Percentiles rank a stretch among this genome's conserved stretches.
These are phyloP conservation scores for Saccharomycopsis hybrid DNA, from an alignment of 1,139 yeast species.

Conservation along the genomic window DNA sequence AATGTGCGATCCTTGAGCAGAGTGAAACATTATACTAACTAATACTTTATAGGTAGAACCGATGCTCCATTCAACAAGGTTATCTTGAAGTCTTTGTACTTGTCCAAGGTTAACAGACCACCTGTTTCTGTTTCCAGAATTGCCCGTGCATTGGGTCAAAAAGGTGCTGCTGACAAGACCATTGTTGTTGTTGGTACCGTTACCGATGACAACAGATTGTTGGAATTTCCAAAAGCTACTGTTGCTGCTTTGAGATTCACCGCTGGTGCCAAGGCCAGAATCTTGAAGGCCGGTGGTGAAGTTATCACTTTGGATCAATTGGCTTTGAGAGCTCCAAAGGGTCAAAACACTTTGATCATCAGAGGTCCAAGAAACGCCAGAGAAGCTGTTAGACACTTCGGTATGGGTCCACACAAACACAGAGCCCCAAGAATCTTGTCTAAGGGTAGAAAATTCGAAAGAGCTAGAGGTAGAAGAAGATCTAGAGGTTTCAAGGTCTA, in stretches of 20 bases:
- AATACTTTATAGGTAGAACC: conserved; percentile 87
- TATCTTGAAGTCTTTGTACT: conserved; percentile 87
- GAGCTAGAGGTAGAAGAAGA: conserved; percentile 99
- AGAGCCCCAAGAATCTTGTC: conserved; percentile 99
- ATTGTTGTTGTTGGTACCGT: conserved; percentile 99
- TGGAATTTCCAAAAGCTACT: conserved; percentile 92
- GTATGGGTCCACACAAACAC: conserved; percentile 99
- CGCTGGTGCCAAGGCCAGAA: conserved; percentile 97
- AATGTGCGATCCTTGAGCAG: conserved; percentile 32
- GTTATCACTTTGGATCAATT: conserved; percentile 98
- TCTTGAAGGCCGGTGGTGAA: conserved; percentile 99
- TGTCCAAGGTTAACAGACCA: conserved; percentile 98
- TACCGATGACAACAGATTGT: conserved; percentile 94
- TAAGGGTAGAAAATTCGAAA: conserved; percentile 99
- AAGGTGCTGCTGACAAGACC: conserved; percentile 87
- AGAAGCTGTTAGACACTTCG: conserved; percentile 99
- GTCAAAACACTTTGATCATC: conserved; percentile 95
- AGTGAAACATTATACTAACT: conserved; percentile 31
- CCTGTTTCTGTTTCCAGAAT: conserved; percentile 96
- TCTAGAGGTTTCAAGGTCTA: conserved; percentile 99
- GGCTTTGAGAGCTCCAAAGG: conserved; percentile 99
- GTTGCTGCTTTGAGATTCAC: conserved; percentile 99
- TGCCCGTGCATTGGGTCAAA: conserved; percentile 72
- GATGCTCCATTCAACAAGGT: conserved; percentile 99
- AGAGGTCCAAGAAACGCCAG: conserved; percentile 99